Evolutionary conservation across 2,329 filamentous ascomycete species (phyloP).

Genomic region (Neocatenulostroma microsporum): DNA sequence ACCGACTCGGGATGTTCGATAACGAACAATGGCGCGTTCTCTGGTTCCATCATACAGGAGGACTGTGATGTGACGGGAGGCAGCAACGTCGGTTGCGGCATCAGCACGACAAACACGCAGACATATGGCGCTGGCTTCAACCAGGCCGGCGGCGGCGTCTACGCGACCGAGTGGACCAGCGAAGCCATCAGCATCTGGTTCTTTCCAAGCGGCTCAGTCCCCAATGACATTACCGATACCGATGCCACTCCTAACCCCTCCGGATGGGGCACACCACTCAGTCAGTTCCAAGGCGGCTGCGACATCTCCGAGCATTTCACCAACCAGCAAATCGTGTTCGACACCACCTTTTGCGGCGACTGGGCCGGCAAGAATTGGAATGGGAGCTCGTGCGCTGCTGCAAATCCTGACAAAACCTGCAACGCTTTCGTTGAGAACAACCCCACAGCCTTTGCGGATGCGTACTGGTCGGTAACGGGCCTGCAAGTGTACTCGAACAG

Average conservation of each 20-base stretch:
- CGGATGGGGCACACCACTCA: slow-evolving; percentile 55
- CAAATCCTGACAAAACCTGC: too few relatives aligned
- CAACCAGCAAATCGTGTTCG: slow-evolving; percentile 53
- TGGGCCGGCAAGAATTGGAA: slow-evolving; percentile 31
- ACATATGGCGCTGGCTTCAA: slow-evolving; percentile 32
- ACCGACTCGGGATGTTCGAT: slow-evolving; percentile 28
- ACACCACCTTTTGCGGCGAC: slow-evolving; percentile 45
- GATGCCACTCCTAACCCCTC: slow-evolving; percentile 48
- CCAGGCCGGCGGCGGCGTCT: slow-evolving; percentile 39
- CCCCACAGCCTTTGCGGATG: slow-evolving; percentile 28
- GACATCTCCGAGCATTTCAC: slow-evolving; percentile 29
- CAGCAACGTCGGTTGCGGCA: slow-evolving; percentile 27
- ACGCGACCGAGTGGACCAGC: slow-evolving; percentile 29
- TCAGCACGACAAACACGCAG: slow-evolving; percentile 43
- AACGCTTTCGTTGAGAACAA: slow-evolving; percentile 28
- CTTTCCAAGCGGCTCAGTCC: slow-evolving; percentile 30
- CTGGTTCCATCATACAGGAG: slow-evolving; percentile 48
- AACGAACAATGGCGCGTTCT: slow-evolving; percentile 56
- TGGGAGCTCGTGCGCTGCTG: slow-evolving; percentile 26
- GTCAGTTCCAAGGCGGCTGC: slow-evolving; percentile 51
- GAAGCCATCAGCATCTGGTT: slow-evolving; percentile 29
- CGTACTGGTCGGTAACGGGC: slow-evolving; percentile 37
- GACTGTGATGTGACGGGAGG: slow-evolving; percentile 25
- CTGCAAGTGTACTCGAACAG: slow-evolving; percentile 30
- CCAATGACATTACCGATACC: slow-evolving; percentile 37